Base-by-base conservation (phyloP, 139 green algal genomes). In the Chlamydomonas schloesseri region DNA sequence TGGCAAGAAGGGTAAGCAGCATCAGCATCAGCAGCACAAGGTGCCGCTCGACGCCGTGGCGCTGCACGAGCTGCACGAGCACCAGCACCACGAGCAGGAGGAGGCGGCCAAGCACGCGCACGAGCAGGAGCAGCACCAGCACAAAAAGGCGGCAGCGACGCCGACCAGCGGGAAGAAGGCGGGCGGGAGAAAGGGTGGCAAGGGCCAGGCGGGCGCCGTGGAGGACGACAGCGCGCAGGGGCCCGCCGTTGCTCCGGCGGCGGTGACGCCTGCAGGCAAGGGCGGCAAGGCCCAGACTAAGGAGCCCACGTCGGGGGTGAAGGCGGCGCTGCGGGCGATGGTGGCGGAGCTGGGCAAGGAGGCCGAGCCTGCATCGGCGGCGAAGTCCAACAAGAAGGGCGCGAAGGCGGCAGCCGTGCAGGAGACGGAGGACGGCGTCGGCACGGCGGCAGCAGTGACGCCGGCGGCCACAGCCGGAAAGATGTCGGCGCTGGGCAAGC, bases 301-400 rank as follows among this genome's bases (percentile, higher is more conserved):
- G 68, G 83, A 87, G 74, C 81, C 81, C 21, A 79, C 81, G 18
- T 80, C 81, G 10, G 81, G 81, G 8, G 34, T 73, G 28, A 87
- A 87, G 81, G 69, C 81, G 0, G 81, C 81, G 29, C 55, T 87
- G 50, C 81, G 81, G 18, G 69, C 69, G 20, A 14, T 67, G 36
- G 67, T 85, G 20, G 79, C 42, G 3, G 29, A n/a, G 18, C 42
- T 21, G 29, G 29, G 29, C n/a, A 71, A 71, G 29, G 13, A 42
- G 29, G 64, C 18, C 0, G 34, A 71, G n/a, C n/a, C 29, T 11
- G 46, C 29, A 29, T 10, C 60, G 11, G 28, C 76, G 29, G 36
- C 37, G 1, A 60, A 74, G 46, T 3, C 65, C 5, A 24, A 21
- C 36, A 71, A 71, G 75, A 71, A 82, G 55, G 26, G 18, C 67